These are phyloP conservation scores for Beta vulgaris DNA, from an alignment of 148 eudicot species.

Conservation along the genomic window DNA sequence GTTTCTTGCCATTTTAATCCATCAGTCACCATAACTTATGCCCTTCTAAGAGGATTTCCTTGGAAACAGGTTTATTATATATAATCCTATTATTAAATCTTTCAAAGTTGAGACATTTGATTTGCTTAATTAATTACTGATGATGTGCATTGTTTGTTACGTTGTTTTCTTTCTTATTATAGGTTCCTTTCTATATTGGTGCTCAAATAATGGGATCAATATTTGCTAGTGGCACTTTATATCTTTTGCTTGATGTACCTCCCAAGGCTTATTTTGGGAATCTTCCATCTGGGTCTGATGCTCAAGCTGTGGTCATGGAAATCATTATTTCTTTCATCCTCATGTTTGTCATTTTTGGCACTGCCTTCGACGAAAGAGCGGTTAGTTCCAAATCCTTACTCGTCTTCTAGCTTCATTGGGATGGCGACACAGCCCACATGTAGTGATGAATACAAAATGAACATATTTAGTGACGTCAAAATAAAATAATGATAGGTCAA, in stretches of 20 bases:
- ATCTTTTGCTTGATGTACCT: constrained; percentile 35
- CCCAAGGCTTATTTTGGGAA: constrained; percentile 44
- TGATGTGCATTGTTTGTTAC: neutral
- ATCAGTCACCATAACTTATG: constrained; percentile 52
- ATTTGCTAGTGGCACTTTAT: constrained; percentile 52
- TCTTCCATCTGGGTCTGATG: constrained; percentile 47
- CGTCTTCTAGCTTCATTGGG: neutral
- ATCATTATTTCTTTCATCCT: constrained; percentile 49
- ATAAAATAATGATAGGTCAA: no score
- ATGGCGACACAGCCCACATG: no score
- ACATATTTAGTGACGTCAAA: no score
- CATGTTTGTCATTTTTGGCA: constrained; percentile 68
- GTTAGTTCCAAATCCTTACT: constrained; percentile 18
- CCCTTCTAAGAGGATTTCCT: constrained; percentile 46
- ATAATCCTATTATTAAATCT: neutral
- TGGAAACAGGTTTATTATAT: constrained; percentile 30
- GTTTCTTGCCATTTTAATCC: constrained; percentile 61
- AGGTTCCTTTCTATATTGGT: constrained; percentile 54
- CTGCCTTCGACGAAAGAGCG: constrained; percentile 59
- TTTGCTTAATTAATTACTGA: neutral
- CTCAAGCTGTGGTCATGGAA: constrained; percentile 45
- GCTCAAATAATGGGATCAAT: constrained; percentile 53
- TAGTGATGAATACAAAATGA: no score
- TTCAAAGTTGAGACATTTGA: neutral
- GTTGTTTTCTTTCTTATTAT: neutral